Conservation (phyloP, 1,284 basidiomycete species). For the Naganishia sp. region DNA sequence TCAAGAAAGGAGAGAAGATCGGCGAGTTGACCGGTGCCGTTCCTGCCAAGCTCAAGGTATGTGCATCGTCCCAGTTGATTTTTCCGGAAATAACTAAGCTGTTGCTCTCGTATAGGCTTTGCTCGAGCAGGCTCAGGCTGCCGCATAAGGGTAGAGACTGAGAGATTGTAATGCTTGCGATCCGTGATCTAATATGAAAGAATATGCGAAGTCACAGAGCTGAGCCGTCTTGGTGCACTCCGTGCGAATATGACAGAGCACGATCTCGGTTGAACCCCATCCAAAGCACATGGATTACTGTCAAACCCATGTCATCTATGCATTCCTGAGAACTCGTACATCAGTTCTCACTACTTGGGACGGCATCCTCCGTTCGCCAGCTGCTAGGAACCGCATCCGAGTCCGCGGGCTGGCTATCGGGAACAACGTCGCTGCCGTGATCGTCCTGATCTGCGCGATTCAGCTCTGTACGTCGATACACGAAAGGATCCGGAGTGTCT, state of each 20-base stretch:
- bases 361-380: slow-evolving; percentile 20
- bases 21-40: slow-evolving; percentile 67
- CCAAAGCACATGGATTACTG: too few relatives aligned
- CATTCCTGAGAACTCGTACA: background rate
- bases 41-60: slow-evolving; percentile 58
- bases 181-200: too few relatives aligned
- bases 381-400: slow-evolving; percentile 19
- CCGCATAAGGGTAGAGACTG: background rate
- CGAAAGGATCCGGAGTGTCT: too few relatives aligned
- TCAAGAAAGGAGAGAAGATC: slow-evolving; percentile 67
- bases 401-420: slow-evolving; percentile 6
- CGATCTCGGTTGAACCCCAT: background rate
- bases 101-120: slow-evolving; percentile 3
- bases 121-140: slow-evolving; percentile 22
- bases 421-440: slow-evolving; percentile 4
- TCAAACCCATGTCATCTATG: too few relatives aligned
- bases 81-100: background rate
- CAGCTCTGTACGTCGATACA: background rate
- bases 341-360: slow-evolving; percentile 8
- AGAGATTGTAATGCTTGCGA: background rate
- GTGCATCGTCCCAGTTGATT: slow-evolving; percentile 35
- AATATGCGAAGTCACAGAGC: too few relatives aligned
- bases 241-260: too few relatives aligned
- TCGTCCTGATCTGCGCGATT: background rate
- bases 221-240: too few relatives aligned